A percentile compares a stretch with the other conserved stretches of the same genome.
Evolutionary conservation across 192 early-diverging fungal genomes (phyloP).

Genomic region (Coemansia sp.): DNA sequence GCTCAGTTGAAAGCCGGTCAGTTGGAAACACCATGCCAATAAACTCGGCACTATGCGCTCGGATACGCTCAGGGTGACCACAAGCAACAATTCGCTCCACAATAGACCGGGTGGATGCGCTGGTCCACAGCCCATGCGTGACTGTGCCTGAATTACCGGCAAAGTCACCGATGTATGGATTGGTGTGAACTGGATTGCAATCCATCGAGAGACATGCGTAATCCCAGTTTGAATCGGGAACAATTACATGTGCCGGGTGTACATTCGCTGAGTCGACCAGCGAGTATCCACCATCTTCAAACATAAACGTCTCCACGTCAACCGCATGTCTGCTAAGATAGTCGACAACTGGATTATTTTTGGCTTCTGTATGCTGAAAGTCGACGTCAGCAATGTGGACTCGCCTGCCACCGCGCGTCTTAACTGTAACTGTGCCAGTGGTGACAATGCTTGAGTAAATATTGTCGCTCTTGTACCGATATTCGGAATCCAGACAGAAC

Average conservation of each 20-base stretch:
- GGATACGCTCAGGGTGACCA: constrained; percentile 80
- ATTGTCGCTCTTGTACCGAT: constrained; percentile 58
- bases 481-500: constrained; percentile 75
- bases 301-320: constrained; percentile 67
- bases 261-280: not conserved
- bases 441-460: constrained; percentile 71
- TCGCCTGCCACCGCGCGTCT: constrained; percentile 55
- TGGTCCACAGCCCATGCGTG: constrained; percentile 96
- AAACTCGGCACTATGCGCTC: constrained; percentile 75
- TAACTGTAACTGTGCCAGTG: constrained; percentile 60
- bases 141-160: constrained; percentile 83
- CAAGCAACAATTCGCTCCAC: constrained; percentile 87
- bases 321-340: constrained; percentile 72
- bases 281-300: constrained; percentile 67
- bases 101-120: constrained; percentile 83
- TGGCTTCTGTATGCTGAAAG: constrained; percentile 61
- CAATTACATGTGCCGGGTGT: constrained; percentile 6
- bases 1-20: constrained; percentile 76
- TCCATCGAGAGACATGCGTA: constrained; percentile 82
- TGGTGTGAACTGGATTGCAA: constrained; percentile 89
- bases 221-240: constrained; percentile 73
- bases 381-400: constrained; percentile 76
- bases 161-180: constrained; percentile 85
- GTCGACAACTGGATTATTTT: constrained; percentile 77
- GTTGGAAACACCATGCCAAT: constrained; percentile 85